Percentiles rank a stretch among this genome's conserved stretches.
Conservation (phyloP, 495 filamentous ascomycete genomes). For the Choiromyces venosus region DNA sequence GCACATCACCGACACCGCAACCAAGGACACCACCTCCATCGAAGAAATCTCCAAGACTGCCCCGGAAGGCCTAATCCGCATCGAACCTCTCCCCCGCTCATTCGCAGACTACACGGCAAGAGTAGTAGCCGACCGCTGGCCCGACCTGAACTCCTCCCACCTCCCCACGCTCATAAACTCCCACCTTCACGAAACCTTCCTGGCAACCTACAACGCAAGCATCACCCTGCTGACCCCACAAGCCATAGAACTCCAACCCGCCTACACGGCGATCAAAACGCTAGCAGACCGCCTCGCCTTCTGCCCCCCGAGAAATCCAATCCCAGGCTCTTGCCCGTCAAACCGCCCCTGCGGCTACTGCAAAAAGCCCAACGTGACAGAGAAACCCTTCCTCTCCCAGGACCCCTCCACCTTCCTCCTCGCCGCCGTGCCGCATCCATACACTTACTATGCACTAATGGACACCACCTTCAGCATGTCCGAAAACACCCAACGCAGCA, state of each 20-base stretch:
- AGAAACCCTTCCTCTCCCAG: slow-evolving; percentile 57
- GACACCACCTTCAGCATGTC: slow-evolving; percentile 29
- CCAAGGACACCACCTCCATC: slow-evolving; percentile 60
- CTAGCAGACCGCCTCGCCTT: slow-evolving; percentile 66
- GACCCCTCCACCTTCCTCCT: slow-evolving; percentile 66
- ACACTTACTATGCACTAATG: slow-evolving; percentile 64
- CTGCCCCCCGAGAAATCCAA: slow-evolving; percentile 62
- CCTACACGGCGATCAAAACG: slow-evolving; percentile 62
- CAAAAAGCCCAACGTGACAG: slow-evolving; percentile 54
- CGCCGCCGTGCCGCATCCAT: slow-evolving; percentile 83
- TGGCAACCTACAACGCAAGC: slow-evolving; percentile 49
- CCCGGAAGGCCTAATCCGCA: slow-evolving; percentile 54
- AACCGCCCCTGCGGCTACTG: slow-evolving; percentile 76
- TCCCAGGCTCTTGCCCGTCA: slow-evolving; percentile 76
- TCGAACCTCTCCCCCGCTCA: slow-evolving; percentile 58
- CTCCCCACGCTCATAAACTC: slow-evolving; percentile 73
- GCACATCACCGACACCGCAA: slow-evolving; percentile 18
- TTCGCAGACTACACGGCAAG: slow-evolving; percentile 72
- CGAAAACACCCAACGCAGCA: slow-evolving; percentile 46
- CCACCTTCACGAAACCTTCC: slow-evolving; percentile 78
- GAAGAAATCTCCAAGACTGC: slow-evolving; percentile 55
- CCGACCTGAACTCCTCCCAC: slow-evolving; percentile 56
- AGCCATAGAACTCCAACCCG: slow-evolving; percentile 62
- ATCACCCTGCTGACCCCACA: slow-evolving; percentile 75
- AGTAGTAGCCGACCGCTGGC: slow-evolving; percentile 59